phyloP scores from a whole-genome alignment of 768 basidiomycete genomes.

The Termitomyces sp. region DNA sequence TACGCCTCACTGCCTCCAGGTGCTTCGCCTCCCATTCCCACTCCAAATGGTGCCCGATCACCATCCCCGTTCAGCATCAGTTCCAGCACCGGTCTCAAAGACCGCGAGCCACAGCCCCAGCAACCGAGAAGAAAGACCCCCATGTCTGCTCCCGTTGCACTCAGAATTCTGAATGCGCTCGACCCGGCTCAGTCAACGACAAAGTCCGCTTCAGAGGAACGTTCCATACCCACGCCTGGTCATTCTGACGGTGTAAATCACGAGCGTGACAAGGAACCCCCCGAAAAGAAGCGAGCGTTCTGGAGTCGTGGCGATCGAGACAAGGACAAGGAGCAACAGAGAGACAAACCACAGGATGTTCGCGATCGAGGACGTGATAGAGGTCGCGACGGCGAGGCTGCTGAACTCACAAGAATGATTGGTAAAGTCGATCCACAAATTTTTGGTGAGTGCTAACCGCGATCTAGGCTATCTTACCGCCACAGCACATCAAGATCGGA shows the following conservation, averaged over 20 bases:
- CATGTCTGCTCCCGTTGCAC: slow-evolving; percentile 28
- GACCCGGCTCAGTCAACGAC: slow-evolving; percentile 43
- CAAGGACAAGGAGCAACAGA: slow-evolving; percentile 18
- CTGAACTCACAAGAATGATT: slow-evolving; percentile 16
- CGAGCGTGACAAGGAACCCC: slow-evolving; percentile 18
- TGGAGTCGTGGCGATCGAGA: slow-evolving; percentile 40
- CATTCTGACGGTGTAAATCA: slow-evolving; percentile 28
- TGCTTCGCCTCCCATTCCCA: slow-evolving; percentile 35
- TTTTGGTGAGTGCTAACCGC: not conserved
- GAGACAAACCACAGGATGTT: not conserved
- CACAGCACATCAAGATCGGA: slow-evolving; percentile 78
- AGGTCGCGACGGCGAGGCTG: slow-evolving; percentile 10
- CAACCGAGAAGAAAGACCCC: slow-evolving; percentile 18
- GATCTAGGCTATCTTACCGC: slow-evolving; percentile 67
- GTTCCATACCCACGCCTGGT: slow-evolving; percentile 6
- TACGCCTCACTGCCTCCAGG: slow-evolving; percentile 42
- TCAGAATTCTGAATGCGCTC: slow-evolving; percentile 57
- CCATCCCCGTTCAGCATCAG: slow-evolving; percentile 40
- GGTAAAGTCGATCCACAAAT: not conserved
- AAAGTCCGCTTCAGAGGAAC: slow-evolving; percentile 28
- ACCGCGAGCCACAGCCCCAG: slow-evolving; percentile 19
- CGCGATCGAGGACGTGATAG: slow-evolving; percentile 10
- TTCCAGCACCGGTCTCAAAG: slow-evolving; percentile 17
- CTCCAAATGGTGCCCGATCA: slow-evolving; percentile 34
- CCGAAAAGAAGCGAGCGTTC: slow-evolving; percentile 47